These are phyloP conservation scores for Apiospora koreana DNA, from an alignment of 2,329 filamentous ascomycete species.

Conservation along the genomic window DNA sequence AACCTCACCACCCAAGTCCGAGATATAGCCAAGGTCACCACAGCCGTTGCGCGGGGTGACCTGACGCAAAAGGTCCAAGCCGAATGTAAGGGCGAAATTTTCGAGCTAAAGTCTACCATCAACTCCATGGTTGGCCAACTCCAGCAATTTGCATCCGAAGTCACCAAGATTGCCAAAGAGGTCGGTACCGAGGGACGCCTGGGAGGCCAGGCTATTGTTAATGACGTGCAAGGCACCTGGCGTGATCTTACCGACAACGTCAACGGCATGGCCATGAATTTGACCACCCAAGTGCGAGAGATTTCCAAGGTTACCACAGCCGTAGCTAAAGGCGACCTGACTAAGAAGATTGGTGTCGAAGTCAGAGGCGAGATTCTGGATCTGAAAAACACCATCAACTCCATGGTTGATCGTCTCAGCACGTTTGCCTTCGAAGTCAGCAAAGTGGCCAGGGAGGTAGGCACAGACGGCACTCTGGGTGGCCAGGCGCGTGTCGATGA, in stretches of 20 bases:
- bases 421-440: slow-evolving; percentile 97
- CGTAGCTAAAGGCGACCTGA: slow-evolving; percentile 90
- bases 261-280: slow-evolving; percentile 95
- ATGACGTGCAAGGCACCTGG: slow-evolving; percentile 97
- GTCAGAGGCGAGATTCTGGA: slow-evolving; percentile 93
- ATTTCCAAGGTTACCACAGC: slow-evolving; percentile 97
- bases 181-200: slow-evolving; percentile 95
- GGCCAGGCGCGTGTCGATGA: slow-evolving; percentile 93
- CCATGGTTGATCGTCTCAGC: slow-evolving; percentile 95
- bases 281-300: slow-evolving; percentile 96
- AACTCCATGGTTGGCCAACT: slow-evolving; percentile 99
- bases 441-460: slow-evolving; percentile 92
- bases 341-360: slow-evolving; percentile 93
- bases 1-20: slow-evolving; percentile 87
- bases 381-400: slow-evolving; percentile 97
- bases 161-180: slow-evolving; percentile 93
- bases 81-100: slow-evolving; percentile 88
- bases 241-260: slow-evolving; percentile 93
- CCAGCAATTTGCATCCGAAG: slow-evolving; percentile 94
- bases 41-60: slow-evolving; percentile 78
- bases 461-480: slow-evolving; percentile 90
- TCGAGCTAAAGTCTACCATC: slow-evolving; percentile 94
- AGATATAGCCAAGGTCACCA: slow-evolving; percentile 86
- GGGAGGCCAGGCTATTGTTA: slow-evolving; percentile 91
- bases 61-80: slow-evolving; percentile 96